These are phyloP conservation scores for Penicillium sp. DNA, from an alignment of 2,329 filamentous ascomycete species.

Conservation along the genomic window DNA sequence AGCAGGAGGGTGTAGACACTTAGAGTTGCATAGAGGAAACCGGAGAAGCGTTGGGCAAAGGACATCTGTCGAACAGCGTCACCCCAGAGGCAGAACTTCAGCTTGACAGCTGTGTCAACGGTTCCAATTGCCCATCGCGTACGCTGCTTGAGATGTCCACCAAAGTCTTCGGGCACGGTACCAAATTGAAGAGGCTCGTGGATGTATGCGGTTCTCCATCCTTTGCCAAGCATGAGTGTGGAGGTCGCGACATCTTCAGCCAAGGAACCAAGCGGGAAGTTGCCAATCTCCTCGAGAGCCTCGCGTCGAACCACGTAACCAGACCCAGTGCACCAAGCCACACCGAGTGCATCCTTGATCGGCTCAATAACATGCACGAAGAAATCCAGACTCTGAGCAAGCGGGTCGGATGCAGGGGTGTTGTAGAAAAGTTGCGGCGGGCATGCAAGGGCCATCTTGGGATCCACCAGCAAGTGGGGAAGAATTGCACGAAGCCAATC, in stretches of 20 bases:
- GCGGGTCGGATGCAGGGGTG: slow-evolving; percentile 56
- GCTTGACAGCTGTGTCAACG: slow-evolving; percentile 58
- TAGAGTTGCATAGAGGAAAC: slow-evolving; percentile 56
- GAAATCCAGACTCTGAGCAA: slow-evolving; percentile 57
- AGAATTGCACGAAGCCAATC: slow-evolving; percentile 59
- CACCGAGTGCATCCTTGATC: slow-evolving; percentile 47
- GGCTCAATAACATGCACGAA: slow-evolving; percentile 56
- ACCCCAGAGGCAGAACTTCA: slow-evolving; percentile 59
- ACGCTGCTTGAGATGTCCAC: slow-evolving; percentile 36
- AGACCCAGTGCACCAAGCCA: slow-evolving; percentile 65
- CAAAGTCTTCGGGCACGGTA: slow-evolving; percentile 42
- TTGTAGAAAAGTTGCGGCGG: slow-evolving; percentile 64
- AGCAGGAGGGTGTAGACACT: slow-evolving; percentile 57
- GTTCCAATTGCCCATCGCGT: slow-evolving; percentile 46
- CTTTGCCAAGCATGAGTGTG: slow-evolving; percentile 56
- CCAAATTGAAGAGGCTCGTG: slow-evolving; percentile 61
- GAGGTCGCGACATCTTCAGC: slow-evolving; percentile 62
- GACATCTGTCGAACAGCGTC: slow-evolving; percentile 54
- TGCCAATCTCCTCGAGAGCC: slow-evolving; percentile 60
- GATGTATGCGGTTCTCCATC: slow-evolving; percentile 61
- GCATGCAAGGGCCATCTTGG: slow-evolving; percentile 58
- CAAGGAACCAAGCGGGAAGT: slow-evolving; percentile 59
- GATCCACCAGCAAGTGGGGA: slow-evolving; percentile 58
- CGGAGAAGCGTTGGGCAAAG: slow-evolving; percentile 57
- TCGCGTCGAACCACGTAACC: slow-evolving; percentile 60